A percentile compares a stretch with the other conserved stretches of the same genome.
phyloP scores from a whole-genome alignment of 306 rosid genomes.

The Albizia julibrissin region DNA sequence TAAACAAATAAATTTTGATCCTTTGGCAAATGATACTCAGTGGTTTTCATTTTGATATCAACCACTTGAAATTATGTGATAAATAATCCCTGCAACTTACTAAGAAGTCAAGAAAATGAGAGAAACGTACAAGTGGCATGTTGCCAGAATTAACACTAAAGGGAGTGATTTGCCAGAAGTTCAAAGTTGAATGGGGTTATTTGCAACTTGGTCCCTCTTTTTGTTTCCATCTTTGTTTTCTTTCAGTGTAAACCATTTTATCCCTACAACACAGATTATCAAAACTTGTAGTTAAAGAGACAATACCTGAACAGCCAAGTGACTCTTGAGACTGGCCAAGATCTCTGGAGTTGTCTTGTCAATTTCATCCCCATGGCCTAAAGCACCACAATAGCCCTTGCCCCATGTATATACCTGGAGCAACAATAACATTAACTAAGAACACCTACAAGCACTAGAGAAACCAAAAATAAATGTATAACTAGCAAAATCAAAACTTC shows the following conservation, averaged over 20 bases:
- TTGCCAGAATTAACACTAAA: background rate
- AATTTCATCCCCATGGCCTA: constrained; percentile 93
- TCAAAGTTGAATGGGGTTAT: background rate
- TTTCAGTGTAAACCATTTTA: constrained; percentile 15
- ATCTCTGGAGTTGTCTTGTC: constrained; percentile 86
- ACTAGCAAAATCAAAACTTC: constrained; percentile 8
- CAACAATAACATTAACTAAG: constrained; percentile 30
- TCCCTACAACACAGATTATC: constrained; percentile 8
- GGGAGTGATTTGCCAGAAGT: background rate
- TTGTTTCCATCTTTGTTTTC: background rate
- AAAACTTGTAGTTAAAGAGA: background rate
- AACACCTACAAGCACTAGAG: constrained; percentile 21
- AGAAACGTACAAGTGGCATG: background rate
- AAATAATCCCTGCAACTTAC: background rate
- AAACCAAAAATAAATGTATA: constrained; percentile 18
- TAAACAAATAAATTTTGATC: background rate
- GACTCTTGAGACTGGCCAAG: constrained; percentile 57
- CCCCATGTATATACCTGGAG: constrained; percentile 91
- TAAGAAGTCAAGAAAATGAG: background rate
- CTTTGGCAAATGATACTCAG: background rate
- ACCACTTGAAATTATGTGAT: background rate
- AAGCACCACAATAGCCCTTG: constrained; percentile 93
- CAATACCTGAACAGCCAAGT: constrained; percentile 85
- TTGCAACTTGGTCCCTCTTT: background rate
- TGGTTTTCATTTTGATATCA: background rate